phyloP scores from a whole-genome alignment of 805 yeast genomes.

The Lipomyces sp. region DNA sequence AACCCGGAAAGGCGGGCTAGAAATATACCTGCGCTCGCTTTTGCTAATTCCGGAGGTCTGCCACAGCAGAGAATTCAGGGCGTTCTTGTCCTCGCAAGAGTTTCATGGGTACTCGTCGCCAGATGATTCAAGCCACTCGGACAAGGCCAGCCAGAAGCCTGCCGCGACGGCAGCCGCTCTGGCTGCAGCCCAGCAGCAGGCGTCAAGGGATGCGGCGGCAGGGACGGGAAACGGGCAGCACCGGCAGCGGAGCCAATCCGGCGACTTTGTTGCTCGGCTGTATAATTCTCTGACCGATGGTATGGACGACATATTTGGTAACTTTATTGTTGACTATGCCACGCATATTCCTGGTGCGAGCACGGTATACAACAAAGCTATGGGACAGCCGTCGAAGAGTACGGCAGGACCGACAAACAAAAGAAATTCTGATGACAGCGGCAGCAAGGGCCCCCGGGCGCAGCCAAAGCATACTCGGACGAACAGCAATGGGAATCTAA shows the following conservation, averaged over 20 bases:
- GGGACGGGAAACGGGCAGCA: neutral
- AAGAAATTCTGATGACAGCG: neutral
- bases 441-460: neutral
- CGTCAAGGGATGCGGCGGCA: neutral
- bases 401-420: neutral
- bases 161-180: neutral
- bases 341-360: slow-evolving; percentile 14
- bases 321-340: slow-evolving; percentile 26
- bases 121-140: neutral
- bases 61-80: slow-evolving; percentile 64
- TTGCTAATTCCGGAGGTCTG: slow-evolving; percentile 67
- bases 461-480: neutral
- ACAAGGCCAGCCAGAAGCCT: neutral
- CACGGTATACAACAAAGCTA: slow-evolving; percentile 13
- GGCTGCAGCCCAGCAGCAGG: neutral
- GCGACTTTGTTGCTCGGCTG: slow-evolving; percentile 20
- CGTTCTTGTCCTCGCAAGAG: slow-evolving; percentile 62
- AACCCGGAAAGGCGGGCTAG: slow-evolving; percentile 58
- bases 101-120: slow-evolving; percentile 6
- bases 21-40: slow-evolving; percentile 57
- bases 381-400: neutral
- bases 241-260: slow-evolving; percentile 3
- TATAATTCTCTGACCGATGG: slow-evolving; percentile 25
- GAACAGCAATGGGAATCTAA: slow-evolving; percentile 5
- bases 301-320: slow-evolving; percentile 26